Evolutionary conservation across 73 alveolate species (phyloP), one percentile per base, ranked within the genome.

Genomic region (Paramecium biaurelia): DNA sequence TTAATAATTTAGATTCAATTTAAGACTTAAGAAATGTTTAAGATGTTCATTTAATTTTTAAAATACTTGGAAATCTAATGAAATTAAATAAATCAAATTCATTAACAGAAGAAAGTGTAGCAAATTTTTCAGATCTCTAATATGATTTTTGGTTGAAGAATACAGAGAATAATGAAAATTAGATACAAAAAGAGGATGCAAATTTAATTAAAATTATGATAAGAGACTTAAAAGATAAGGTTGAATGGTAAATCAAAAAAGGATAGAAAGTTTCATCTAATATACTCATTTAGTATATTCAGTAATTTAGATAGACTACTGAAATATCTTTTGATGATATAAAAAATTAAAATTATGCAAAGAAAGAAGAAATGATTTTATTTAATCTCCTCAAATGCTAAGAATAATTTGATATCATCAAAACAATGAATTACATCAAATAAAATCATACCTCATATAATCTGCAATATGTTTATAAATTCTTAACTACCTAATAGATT

Each of bases 121-220:
- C 84, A 4, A 32, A 63, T 63, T 63, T 63, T 24, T 23, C 41
- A 26, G 20, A 26, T 32, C 45, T 30, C 15, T 12, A 30, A 26
- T 63, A 63, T 63, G 84, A 63, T 63, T 63, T 63, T 63, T 63
- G 84, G 84, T 63, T 63, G 47, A 63, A 63, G 53, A 63, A 63
- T 63, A 30, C 15, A 15, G 21, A 58, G n/a, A 10, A 63, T 14
- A 7, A 3, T 7, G 34, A 53, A 3, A 4, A 5, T 18, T 23
- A 53, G 1, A 23, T 2, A 4, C 28, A 11, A 30, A 63, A 14
- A 32, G 45, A 63, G 12, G 26, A 30, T 30, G 47, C 43, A 24
- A 7, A 59, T 20, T 59, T 63, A 26, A 24, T 53, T 18, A 0
- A 53, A 6, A n/a, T n/a, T 4, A 30, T 63, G 84, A 63, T 63